Base-by-base conservation (phyloP, 305 asterid genomes). In the Withania somnifera region DNA sequence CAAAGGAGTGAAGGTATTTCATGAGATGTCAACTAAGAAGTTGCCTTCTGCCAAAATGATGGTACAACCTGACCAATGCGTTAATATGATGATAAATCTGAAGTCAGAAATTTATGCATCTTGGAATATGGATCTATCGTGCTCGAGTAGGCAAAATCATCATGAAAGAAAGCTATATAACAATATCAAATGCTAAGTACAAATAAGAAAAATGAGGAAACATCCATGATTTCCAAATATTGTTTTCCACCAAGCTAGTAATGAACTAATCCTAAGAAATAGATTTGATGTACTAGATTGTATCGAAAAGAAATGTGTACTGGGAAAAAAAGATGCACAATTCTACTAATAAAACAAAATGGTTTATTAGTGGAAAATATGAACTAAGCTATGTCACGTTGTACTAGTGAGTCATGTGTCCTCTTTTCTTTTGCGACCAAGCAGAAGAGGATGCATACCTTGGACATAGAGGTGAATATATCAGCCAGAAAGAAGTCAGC, bases 401-500 rank as follows among this genome's bases (percentile, higher is more conserved):
- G 28, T 50, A 51, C 63, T 50, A 50, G 51, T 50, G 47, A 75
- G 80, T 9, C 28, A 75, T 68, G 42, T 10, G 45, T 75, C 63
- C 80, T 75, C 63, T 51, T 51, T 50, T 17, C 47, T 28, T 75
- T 28, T 50, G 63, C 42, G 36, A 63, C 15, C 11, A 1, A 69
- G 57, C 22, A 53, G 71, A 20, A 54, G 61, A 28, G 78, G 83
- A 82, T 83, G 80, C 90, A 83, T 88, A 97, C 99, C 99, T 97
- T 97, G 56, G 99, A 91, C 99, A 97, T 97, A 20, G 99, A 95
- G 78, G 98, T 97, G 76, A 95, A 89, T 89, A 95, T 95, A 92
- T 95, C 98, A 34, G 98, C 99, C 89, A 97, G 80, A 86, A 95
- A 97, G 91, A 97, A 97, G 85, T 97, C 99, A 81, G 98, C 88